Evolutionary conservation across 192 early-diverging fungal genomes (phyloP).

Genomic region (Podila horticola): DNA sequence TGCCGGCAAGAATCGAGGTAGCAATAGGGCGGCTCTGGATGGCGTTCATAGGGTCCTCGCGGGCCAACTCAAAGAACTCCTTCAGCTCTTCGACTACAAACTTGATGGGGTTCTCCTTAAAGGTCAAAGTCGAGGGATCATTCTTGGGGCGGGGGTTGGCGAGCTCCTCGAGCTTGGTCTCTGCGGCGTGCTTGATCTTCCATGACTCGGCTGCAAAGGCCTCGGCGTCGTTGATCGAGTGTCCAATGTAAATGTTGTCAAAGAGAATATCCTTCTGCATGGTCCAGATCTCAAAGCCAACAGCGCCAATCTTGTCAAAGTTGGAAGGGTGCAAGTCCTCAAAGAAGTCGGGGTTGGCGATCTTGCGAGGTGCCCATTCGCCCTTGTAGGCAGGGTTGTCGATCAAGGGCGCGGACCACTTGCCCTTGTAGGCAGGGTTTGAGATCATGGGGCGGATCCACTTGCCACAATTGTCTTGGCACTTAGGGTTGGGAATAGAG

Average conservation of each 20-base stretch:
- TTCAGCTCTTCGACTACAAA: slow-evolving; percentile 14
- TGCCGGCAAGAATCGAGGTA: slow-evolving; percentile 3
- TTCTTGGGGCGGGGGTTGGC: slow-evolving; percentile 21
- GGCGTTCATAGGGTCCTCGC: slow-evolving; percentile 17
- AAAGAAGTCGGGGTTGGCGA: slow-evolving; percentile 84
- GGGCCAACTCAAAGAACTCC: slow-evolving; percentile 15
- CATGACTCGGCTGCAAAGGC: slow-evolving; percentile 79
- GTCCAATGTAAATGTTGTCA: slow-evolving; percentile 91
- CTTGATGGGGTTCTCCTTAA: slow-evolving; percentile 27
- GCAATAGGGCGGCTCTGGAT: slow-evolving; percentile 6
- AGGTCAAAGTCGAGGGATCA: not conserved
- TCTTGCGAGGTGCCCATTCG: slow-evolving; percentile 82
- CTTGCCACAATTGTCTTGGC: slow-evolving; percentile 76
- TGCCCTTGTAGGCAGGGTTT: slow-evolving; percentile 89
- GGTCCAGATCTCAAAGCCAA: slow-evolving; percentile 94
- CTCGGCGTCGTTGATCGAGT: slow-evolving; percentile 72
- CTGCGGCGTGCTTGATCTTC: slow-evolving; percentile 75
- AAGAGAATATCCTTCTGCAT: slow-evolving; percentile 88
- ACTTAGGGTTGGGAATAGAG: slow-evolving; percentile 81
- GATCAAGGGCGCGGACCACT: slow-evolving; percentile 85
- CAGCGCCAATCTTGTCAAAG: slow-evolving; percentile 77
- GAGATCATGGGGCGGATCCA: slow-evolving; percentile 82
- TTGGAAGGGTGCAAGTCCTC: slow-evolving; percentile 81
- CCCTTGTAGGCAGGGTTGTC: slow-evolving; percentile 93
- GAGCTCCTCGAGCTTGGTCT: slow-evolving; percentile 65